Evolutionary conservation across 352 stramenopile genomes (phyloP), one percentile per base, ranked within the genome.

Genomic region (Phytophthora pini): DNA sequence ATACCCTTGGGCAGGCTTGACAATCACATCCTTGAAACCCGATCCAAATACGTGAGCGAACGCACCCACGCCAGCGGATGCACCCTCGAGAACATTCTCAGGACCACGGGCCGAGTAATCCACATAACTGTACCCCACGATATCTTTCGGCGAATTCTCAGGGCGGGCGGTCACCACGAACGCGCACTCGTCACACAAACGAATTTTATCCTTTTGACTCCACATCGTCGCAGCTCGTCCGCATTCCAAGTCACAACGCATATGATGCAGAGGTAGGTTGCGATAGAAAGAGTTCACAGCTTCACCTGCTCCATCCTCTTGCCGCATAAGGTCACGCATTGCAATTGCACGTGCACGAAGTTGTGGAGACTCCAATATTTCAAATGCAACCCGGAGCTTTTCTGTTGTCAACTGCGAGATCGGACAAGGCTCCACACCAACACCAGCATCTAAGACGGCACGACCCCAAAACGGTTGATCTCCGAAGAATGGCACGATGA

Each of bases 391-490:
- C 1, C 69, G 56, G 47, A 98, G 72, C 40, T 88, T 92, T 34
- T 97, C 87, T 0, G 72, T 79, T 9, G 88, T 98, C 26, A 98
- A 54, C 38, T 93, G 67, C 5, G 56, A 70, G 40, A 98, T 90
- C 9, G 89, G 87, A 52, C 92, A 95, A 13, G 93, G 91, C 53
- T 88, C 77, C 6, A 95, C 86, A 13, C 93, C 95, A 1, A 97
- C 91, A 29, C 89, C 91, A 36, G 84, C 79, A 0, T 80, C 80
- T 38, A 89, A 61, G 0, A 97, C 88, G 8, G 94, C 92, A 46
- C 92, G 80, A 1, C 92, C 93, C 95, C 95, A 98, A 65, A 98
- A 98, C 29, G 82, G 88, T 66, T 98, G 95, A 65, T 98, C 95
- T 22, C 90, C 92, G 67, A 98, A 98, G 56, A 98, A 98, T 6